Percentiles rank a stretch among this genome's conserved stretches.
Conservation (phyloP, 177 flowering plant species). For the Vitis hybrid region DNA sequence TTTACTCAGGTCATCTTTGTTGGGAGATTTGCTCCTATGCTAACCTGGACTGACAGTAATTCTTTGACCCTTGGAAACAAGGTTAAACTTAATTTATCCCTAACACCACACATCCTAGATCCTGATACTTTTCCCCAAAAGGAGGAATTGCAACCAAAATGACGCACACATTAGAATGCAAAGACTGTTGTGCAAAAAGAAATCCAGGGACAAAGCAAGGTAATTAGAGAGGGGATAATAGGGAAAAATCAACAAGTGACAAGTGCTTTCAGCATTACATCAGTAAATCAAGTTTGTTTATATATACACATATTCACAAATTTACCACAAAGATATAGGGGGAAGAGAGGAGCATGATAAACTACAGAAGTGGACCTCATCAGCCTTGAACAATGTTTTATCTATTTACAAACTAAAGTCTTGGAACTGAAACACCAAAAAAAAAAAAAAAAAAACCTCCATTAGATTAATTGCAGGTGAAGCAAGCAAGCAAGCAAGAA, state of each 20-base stretch:
- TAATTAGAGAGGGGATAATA: not conserved
- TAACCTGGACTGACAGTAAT: too few relatives aligned
- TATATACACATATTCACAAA: conserved; percentile 28
- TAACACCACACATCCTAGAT: too few relatives aligned
- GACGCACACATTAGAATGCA: not conserved
- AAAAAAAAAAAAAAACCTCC: not conserved
- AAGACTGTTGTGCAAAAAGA: not conserved
- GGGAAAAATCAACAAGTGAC: not conserved
- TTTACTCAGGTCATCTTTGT: too few relatives aligned
- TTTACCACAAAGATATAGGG: conserved; percentile 7
- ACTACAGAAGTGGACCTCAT: conserved; percentile 4
- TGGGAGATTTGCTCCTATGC: too few relatives aligned
- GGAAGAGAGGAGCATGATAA: conserved; percentile 1
- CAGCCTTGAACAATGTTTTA: conserved; percentile 23
- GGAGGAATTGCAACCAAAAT: too few relatives aligned
- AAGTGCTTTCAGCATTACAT: conserved; percentile 9
- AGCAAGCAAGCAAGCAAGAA: not conserved
- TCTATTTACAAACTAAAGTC: conserved; percentile 22
- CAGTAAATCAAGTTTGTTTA: not conserved
- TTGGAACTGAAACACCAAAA: conserved; percentile 14
- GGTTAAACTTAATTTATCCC: too few relatives aligned
- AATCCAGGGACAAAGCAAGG: not conserved
- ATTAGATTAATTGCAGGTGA: not conserved
- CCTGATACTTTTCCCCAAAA: too few relatives aligned
- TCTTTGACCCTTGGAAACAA: too few relatives aligned